phyloP scores from a whole-genome alignment of 768 basidiomycete genomes.

The Termitomyces sp. region DNA sequence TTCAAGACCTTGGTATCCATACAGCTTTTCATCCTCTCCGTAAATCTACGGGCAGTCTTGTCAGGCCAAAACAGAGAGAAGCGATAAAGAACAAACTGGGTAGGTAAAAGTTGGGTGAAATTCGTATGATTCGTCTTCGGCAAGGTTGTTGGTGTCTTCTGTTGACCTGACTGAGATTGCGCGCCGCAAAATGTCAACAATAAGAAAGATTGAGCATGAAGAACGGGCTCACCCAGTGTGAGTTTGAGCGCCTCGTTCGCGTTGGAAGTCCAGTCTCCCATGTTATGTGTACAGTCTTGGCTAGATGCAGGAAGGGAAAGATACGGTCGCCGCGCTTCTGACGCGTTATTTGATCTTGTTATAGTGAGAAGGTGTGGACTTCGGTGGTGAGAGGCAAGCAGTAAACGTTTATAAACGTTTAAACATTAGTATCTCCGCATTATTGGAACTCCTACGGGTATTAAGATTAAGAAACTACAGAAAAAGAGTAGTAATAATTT shows the following conservation, averaged over 20 bases:
- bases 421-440: not conserved
- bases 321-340: slow-evolving; percentile 1
- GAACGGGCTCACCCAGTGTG: slow-evolving; percentile 55
- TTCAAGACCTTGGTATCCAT: slow-evolving; percentile 81
- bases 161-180: slow-evolving; percentile 54
- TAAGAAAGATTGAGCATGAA: not conserved
- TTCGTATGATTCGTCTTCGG: slow-evolving; percentile 52
- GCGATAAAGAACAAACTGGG: slow-evolving; percentile 50
- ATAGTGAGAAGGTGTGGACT: not conserved
- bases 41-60: slow-evolving; percentile 61
- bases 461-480: not conserved
- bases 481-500: not conserved
- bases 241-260: slow-evolving; percentile 74
- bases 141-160: slow-evolving; percentile 54
- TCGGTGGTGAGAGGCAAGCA: too few species aligned
- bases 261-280: slow-evolving; percentile 72
- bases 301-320: not conserved
- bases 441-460: not conserved
- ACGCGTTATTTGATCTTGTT: slow-evolving; percentile 18
- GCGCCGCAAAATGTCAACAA: not conserved
- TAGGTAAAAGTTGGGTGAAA: slow-evolving; percentile 94
- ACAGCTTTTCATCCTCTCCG: slow-evolving; percentile 94
- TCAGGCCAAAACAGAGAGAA: not conserved
- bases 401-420: not conserved
- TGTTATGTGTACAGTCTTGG: slow-evolving; percentile 10